These are phyloP conservation scores for Kodamaea kaohsiungensis DNA, from an alignment of 805 yeast species.

Conservation along the genomic window DNA sequence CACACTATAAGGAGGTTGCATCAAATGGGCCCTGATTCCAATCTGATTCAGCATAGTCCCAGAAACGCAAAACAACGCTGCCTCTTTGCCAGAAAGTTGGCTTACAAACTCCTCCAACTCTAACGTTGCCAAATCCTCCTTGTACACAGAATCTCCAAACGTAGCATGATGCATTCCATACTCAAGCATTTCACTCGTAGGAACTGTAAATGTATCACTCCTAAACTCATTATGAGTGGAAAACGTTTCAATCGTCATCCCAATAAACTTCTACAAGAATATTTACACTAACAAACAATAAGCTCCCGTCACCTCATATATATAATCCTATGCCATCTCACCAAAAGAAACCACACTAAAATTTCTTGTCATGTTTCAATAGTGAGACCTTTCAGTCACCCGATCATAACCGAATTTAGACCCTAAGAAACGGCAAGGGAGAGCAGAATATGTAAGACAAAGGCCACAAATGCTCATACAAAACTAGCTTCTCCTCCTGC, in stretches of 20 bases:
- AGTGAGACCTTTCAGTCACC: background rate
- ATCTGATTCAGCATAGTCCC: slow-evolving; percentile 92
- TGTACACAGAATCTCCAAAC: slow-evolving; percentile 86
- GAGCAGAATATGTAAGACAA: background rate
- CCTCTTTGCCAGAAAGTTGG: slow-evolving; percentile 71
- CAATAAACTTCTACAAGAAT: background rate
- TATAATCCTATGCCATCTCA: background rate
- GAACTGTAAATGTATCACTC: slow-evolving; percentile 89
- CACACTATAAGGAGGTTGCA: slow-evolving; percentile 83
- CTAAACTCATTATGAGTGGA: slow-evolving; percentile 43
- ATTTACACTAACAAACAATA: background rate
- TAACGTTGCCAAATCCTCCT: slow-evolving; percentile 73
- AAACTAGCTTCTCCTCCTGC: background rate
- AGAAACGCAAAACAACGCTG: slow-evolving; percentile 80
- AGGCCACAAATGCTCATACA: background rate
- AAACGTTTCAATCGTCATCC: slow-evolving; percentile 18
- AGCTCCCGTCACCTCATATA: background rate
- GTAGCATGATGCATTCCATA: slow-evolving; percentile 39
- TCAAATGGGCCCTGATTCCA: slow-evolving; percentile 71
- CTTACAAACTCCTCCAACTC: slow-evolving; percentile 66
- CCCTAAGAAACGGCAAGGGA: background rate
- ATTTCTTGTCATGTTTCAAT: slow-evolving; percentile 2
- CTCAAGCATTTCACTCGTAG: slow-evolving; percentile 62
- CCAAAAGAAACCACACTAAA: background rate
- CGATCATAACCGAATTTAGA: background rate